phyloP scores from a whole-genome alignment of 345 rosid genomes.

The Populus tremula region DNA sequence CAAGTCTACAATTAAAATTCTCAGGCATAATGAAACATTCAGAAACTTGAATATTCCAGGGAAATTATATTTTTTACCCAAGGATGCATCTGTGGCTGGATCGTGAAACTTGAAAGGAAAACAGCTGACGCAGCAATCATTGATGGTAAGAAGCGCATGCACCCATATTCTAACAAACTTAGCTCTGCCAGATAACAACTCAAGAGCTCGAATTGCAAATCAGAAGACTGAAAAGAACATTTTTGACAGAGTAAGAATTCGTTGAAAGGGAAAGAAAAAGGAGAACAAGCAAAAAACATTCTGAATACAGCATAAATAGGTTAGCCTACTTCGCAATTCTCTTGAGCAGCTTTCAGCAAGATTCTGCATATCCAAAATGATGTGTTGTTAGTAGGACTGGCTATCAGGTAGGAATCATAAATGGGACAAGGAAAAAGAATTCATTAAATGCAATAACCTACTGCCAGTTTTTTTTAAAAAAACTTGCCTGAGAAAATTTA shows the following conservation, averaged over 20 bases:
- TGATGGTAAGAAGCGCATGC: constrained; percentile 22
- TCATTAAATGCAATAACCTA: background rate
- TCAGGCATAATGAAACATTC: background rate
- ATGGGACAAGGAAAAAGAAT: background rate
- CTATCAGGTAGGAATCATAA: background rate
- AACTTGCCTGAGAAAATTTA: constrained; percentile 24
- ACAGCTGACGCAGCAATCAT: constrained; percentile 26
- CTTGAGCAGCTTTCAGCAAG: constrained; percentile 13
- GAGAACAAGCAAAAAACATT: background rate
- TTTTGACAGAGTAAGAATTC: background rate
- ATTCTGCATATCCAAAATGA: constrained; percentile 9
- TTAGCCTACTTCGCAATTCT: constrained; percentile 7
- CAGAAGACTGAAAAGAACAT: constrained; percentile 12
- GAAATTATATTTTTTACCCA: constrained; percentile 19
- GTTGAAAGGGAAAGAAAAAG: background rate
- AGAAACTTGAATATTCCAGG: too few relatives aligned
- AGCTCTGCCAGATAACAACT: constrained; percentile 24
- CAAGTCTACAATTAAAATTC: background rate
- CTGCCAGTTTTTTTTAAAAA: background rate
- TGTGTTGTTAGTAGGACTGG: background rate
- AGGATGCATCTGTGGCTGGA: constrained; percentile 19
- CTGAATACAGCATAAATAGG: background rate
- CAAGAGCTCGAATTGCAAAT: constrained; percentile 22
- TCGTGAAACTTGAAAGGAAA: constrained; percentile 16
- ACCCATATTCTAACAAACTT: constrained; percentile 17